Evolutionary conservation across 2,329 filamentous ascomycete species (phyloP).

Genomic region (Aaosphaeria arxii): DNA sequence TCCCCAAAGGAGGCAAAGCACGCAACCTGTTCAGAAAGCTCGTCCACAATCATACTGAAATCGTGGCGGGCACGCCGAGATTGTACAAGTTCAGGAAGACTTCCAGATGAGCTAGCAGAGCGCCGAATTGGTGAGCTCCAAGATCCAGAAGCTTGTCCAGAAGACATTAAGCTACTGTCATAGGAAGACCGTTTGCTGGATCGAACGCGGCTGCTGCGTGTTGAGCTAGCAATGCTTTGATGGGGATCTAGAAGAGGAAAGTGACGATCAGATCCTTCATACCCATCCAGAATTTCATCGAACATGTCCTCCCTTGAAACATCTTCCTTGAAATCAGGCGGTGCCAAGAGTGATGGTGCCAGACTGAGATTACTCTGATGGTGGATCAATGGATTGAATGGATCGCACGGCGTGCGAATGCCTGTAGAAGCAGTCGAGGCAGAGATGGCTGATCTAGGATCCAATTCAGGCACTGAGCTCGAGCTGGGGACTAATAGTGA

Average conservation of each 20-base stretch:
- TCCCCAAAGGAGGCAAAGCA: conserved; percentile 21
- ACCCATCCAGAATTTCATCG: conserved; percentile 38
- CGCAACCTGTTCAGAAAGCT: conserved; percentile 31
- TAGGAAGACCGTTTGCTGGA: conserved; percentile 58
- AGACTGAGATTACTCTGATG: conserved; percentile 9
- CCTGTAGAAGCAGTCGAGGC: conserved; percentile 26
- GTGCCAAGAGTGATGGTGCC: conserved; percentile 31
- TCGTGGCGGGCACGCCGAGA: conserved; percentile 30
- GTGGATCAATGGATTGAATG: conserved; percentile 4
- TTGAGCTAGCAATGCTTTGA: conserved; percentile 39
- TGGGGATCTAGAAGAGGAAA: conserved; percentile 44
- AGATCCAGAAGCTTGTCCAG: conserved; percentile 25
- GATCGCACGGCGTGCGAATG: conserved; percentile 26
- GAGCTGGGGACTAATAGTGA: conserved; percentile 27
- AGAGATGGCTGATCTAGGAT: conserved; percentile 32
- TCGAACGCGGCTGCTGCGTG: conserved; percentile 49
- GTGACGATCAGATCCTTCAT: conserved; percentile 47
- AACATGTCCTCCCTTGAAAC: conserved; percentile 31
- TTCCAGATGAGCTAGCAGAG: conserved; percentile 37
- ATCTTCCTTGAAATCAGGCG: conserved; percentile 33
- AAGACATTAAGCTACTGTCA: conserved; percentile 53
- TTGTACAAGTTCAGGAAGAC: conserved; percentile 38
- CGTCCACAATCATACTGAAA: conserved; percentile 28
- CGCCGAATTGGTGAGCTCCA: conserved; percentile 33
- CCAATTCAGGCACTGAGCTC: conserved; percentile 30